Evolutionary conservation across 2,329 filamentous ascomycete species (phyloP), one percentile per base, ranked within the genome.

Genomic region (Colletotrichum spinosum): DNA sequence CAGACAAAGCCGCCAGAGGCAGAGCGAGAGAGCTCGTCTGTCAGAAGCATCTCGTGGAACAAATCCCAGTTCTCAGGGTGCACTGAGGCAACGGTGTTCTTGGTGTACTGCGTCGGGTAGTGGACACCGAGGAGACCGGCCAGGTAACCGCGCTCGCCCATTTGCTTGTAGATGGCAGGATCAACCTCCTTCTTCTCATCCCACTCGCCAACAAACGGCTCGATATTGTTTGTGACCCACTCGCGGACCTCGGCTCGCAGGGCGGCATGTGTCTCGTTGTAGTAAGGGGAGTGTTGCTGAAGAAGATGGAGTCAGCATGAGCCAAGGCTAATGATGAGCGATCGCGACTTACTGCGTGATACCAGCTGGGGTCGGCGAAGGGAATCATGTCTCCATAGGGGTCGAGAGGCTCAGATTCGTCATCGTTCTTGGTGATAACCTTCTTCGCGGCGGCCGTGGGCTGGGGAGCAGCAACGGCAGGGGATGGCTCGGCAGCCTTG

Each of bases 211-310:
- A 98, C 93, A 72, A 95, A 86, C 25, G 96, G 95, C 83, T 97
- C 94, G 76, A 98, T 90, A 72, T 93, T 92, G 61, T 84, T 87
- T 67, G 97, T 92, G 60, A 99, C 88, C 94, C 94, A 99, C 83
- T 94, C 87, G 74, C 96, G 92, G 67, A 97, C 85, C 83, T 99
- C 96, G 69, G 89, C 90, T 67, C 96, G 93, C 54, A 99, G 90
- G 55, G 93, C 94, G 61, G 89, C 94, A 79, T 99, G 96, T 6
- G 93, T 90, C 80, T 97, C 91, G 81, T 97, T 97, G 86, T 91
- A 97, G 86, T 97, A 98, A 35, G 95, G 93, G 2, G 95, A 97
- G 82, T 97, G 92, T 80, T 97, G 97, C 92, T 97, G 69, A n/a
- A 57, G 4, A 1, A 15, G 38, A 55, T n/a, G 62, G 52, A 25